A percentile compares a stretch with the other conserved stretches of the same genome.
These are phyloP conservation scores for Eremochloa ophiuroides DNA, from an alignment of 176 grass and related monocot genomes.

Conservation along the genomic window DNA sequence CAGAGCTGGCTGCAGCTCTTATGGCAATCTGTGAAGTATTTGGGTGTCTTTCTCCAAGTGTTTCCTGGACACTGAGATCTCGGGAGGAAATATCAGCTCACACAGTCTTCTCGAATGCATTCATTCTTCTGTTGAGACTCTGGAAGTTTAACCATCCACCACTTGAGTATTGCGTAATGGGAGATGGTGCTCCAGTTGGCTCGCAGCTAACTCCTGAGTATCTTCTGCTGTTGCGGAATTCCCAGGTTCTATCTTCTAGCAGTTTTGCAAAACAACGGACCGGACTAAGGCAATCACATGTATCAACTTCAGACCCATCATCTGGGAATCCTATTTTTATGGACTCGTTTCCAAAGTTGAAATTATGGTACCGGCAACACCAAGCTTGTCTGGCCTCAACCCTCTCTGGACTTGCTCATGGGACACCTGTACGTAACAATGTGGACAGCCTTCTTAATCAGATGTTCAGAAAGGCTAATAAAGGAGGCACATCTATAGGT, in stretches of 20 bases:
- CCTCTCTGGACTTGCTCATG: slow-evolving; percentile 84
- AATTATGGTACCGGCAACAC: slow-evolving; percentile 86
- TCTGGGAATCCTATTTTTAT: slow-evolving; percentile 73
- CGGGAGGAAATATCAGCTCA: slow-evolving; percentile 78
- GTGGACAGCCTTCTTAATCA: slow-evolving; percentile 83
- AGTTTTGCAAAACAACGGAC: slow-evolving; percentile 37
- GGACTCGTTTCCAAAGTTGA: slow-evolving; percentile 95
- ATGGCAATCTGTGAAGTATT: slow-evolving; percentile 98
- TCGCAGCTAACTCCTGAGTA: slow-evolving; percentile 95
- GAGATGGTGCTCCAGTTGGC: slow-evolving; percentile 92
- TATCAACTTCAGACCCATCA: slow-evolving; percentile 30
- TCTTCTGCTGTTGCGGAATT: slow-evolving; percentile 81
- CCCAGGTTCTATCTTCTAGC: slow-evolving; percentile 38
- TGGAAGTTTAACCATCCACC: slow-evolving; percentile 99
- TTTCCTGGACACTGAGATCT: slow-evolving; percentile 62
- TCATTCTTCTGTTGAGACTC: slow-evolving; percentile 92
- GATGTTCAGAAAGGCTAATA: slow-evolving; percentile 86
- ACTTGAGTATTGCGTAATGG: slow-evolving; percentile 87
- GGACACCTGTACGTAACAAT: slow-evolving; percentile 80
- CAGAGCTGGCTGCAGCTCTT: slow-evolving; percentile 84
- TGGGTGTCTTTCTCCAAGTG: slow-evolving; percentile 65
- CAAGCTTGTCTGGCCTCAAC: slow-evolving; percentile 99
- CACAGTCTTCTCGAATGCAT: slow-evolving; percentile 90
- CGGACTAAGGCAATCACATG: slow-evolving; percentile 25
- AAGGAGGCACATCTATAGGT: slow-evolving; percentile 55